Evolutionary conservation across 768 basidiomycete genomes (phyloP).

Genomic region (Termitomyces sp.): DNA sequence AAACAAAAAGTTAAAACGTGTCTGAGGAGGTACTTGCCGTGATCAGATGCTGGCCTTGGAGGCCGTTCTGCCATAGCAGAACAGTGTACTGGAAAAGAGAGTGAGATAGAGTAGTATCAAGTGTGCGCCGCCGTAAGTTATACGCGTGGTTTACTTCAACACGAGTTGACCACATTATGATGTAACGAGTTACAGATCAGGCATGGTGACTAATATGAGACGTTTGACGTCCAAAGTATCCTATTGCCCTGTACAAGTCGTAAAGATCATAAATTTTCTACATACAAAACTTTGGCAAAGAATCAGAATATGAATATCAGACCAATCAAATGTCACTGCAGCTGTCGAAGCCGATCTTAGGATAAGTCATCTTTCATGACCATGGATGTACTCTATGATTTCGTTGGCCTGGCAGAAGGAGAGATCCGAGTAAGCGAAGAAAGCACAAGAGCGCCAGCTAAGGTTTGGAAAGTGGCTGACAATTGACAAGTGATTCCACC

Average conservation of each 20-base stretch:
- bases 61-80: constrained; percentile 51
- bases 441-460: too few relatives aligned
- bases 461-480: neutral
- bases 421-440: too few relatives aligned
- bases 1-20: constrained; percentile 3
- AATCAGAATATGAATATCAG: too few relatives aligned
- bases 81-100: neutral
- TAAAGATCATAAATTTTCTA: too few relatives aligned
- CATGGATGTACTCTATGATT: too few relatives aligned
- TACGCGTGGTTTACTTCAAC: neutral
- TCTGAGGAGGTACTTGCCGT: constrained; percentile 36
- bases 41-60: constrained; percentile 53
- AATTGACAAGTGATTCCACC: neutral
- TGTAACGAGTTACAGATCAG: neutral
- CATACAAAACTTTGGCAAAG: too few relatives aligned
- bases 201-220: neutral
- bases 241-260: too few relatives aligned
- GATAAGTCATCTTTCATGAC: too few relatives aligned
- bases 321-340: too few relatives aligned
- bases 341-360: too few relatives aligned
- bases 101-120: neutral
- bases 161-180: constrained; percentile 1
- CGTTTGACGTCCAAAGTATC: too few relatives aligned
- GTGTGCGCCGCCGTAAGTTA: constrained; percentile 3
- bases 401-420: too few relatives aligned